Evolutionary conservation across 2,329 filamentous ascomycete genomes (phyloP), one percentile per base, ranked within the genome.

Genomic region (Curvularia lunata): DNA sequence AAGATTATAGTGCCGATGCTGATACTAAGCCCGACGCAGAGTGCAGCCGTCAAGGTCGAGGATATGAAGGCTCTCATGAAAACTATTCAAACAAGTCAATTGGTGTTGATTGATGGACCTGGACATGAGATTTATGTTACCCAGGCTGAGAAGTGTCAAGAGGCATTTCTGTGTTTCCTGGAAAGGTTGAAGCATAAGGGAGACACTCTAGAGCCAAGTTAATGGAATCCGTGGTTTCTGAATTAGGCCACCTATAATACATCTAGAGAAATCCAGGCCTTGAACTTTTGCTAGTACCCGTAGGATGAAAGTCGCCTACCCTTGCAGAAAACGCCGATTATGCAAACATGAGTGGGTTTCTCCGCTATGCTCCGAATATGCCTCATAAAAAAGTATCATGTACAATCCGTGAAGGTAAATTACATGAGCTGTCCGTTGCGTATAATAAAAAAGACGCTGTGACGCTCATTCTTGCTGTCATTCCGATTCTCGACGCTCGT

Each of bases 401-500:
- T 10, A 40, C 40, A 48, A 38, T 46, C 37, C 21, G 38, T 48
- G 23, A 48, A 48, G 45, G n/a, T 43, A 32, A 32, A 51, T 21
- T 40, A 41, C 27, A 42, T 8, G 30, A 45, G 21, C 43, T 13
- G 27, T 38, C 18, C 23, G 34, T 19, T 34, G 32, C 25, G 30
- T 23, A 19, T 45, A 37, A 7, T 19, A n/a, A 43, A 27, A 16
- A 18, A 2, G 19, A 28, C 8, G n/a, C 37, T 9, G 28, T 12
- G 13, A 23, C n/a, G 8, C 25, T 60, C 38, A 64, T 18, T 64
- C 53, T 34, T 62, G 50, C 32, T 65, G 59, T 56, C 62, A 56
- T 27, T 70, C 66, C 46, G 61, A 52, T 30, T 69, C 64, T 52
- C 78, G 79, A 65, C 80, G 80, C 67, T 87, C 83, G 65, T 98